Conservation (phyloP, 2,329 filamentous ascomycete genomes). For the Spiromastix sp. region DNA sequence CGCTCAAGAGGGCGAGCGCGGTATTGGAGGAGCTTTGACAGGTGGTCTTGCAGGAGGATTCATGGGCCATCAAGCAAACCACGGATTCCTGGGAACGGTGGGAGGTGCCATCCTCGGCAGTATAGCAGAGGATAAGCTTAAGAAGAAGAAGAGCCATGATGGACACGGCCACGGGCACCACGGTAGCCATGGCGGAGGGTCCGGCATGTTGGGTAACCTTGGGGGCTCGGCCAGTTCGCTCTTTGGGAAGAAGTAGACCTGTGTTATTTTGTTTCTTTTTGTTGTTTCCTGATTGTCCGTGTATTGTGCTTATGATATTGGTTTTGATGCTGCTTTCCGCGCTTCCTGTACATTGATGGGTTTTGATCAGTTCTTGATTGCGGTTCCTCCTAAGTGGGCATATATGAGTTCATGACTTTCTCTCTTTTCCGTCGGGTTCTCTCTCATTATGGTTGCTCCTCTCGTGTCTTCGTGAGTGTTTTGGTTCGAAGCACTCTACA, state of each 20-base stretch:
- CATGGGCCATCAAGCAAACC: conserved; percentile 37
- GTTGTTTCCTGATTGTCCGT: neutral
- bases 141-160: conserved; percentile 28
- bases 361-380: too few relatives aligned
- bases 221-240: conserved; percentile 2
- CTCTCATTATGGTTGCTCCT: too few relatives aligned
- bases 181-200: conserved; percentile 12
- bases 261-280: neutral
- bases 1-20: conserved; percentile 36
- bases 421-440: too few relatives aligned
- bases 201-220: conserved; percentile 2
- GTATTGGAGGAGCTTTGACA: conserved; percentile 36
- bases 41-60: conserved; percentile 38
- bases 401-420: too few relatives aligned
- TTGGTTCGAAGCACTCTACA: too few relatives aligned
- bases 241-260: conserved; percentile 7
- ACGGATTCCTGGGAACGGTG: conserved; percentile 38
- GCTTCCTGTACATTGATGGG: too few relatives aligned
- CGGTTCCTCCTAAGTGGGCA: too few relatives aligned
- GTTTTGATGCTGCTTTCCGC: too few relatives aligned
- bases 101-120: conserved; percentile 38
- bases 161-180: conserved; percentile 24
- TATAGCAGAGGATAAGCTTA: conserved; percentile 34
- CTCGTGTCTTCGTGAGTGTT: too few relatives aligned
- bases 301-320: too few relatives aligned